These are phyloP conservation scores for Apiotrichum siamense DNA, from an alignment of 1,284 basidiomycete species.

Conservation along the genomic window DNA sequence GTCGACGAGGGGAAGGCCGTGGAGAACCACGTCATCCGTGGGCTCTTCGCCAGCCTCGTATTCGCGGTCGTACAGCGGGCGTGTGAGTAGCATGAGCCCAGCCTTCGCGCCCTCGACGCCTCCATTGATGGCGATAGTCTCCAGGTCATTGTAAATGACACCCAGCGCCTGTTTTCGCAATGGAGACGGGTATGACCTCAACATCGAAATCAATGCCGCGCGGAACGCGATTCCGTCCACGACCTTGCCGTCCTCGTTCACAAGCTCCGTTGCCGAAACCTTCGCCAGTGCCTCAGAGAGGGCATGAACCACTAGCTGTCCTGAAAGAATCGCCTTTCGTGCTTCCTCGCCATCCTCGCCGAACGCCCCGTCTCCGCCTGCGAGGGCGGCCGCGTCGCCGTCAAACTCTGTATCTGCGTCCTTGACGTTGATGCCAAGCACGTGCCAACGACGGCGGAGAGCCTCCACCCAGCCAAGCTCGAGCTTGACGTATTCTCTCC, in stretches of 20 bases:
- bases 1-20: constrained; percentile 33
- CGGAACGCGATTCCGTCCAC: constrained; percentile 32
- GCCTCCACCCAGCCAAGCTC: constrained; percentile 84
- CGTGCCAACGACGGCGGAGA: constrained; percentile 70
- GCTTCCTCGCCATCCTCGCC: constrained; percentile 44
- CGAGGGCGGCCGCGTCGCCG: constrained; percentile 23
- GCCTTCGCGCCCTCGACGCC: constrained; percentile 17
- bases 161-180: constrained; percentile 33
- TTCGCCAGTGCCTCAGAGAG: constrained; percentile 35
- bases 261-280: constrained; percentile 12
- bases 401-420: constrained; percentile 4
- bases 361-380: constrained; percentile 43
- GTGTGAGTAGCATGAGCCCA: constrained; percentile 27
- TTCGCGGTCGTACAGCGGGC: constrained; percentile 36
- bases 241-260: constrained; percentile 3
- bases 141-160: constrained; percentile 36
- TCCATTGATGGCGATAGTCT: constrained; percentile 5
- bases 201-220: constrained; percentile 27
- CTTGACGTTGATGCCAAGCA: constrained; percentile 48
- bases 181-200: constrained; percentile 43
- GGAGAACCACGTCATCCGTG: constrained; percentile 16
- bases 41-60: constrained; percentile 31
- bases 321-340: constrained; percentile 43
- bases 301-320: constrained; percentile 44
- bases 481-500: constrained; percentile 84